These are phyloP conservation scores for Pythium angustatum DNA, from an alignment of 352 stramenopile species.

Conservation along the genomic window DNA sequence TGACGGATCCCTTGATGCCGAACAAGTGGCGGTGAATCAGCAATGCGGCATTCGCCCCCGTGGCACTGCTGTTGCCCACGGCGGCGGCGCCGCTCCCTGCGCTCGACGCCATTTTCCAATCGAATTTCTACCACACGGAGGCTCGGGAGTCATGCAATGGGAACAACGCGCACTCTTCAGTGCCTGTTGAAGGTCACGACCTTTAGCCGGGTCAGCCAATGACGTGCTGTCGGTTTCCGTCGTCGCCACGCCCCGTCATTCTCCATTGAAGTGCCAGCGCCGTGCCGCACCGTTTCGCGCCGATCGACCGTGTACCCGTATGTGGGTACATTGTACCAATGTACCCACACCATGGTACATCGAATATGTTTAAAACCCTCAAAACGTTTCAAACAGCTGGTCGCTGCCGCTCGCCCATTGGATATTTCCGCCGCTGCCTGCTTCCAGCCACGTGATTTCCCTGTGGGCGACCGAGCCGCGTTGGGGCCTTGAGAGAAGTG, in stretches of 20 bases:
- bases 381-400: slow-evolving; percentile 8
- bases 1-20: slow-evolving; percentile 78
- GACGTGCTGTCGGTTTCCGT: too few species aligned
- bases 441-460: slow-evolving; percentile 40
- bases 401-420: slow-evolving; percentile 27
- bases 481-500: slow-evolving; percentile 10
- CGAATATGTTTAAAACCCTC: slow-evolving; percentile 22
- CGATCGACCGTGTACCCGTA: neutral
- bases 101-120: slow-evolving; percentile 8
- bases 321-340: neutral
- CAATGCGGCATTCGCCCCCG: slow-evolving; percentile 22
- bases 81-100: neutral
- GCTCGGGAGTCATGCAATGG: slow-evolving; percentile 5
- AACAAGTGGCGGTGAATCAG: slow-evolving; percentile 79
- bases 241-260: neutral
- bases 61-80: neutral
- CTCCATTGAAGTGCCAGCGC: neutral
- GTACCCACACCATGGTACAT: too few species aligned
- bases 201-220: too few species aligned
- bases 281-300: neutral
- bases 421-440: slow-evolving; percentile 33
- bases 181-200: too few species aligned
- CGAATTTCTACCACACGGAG: neutral
- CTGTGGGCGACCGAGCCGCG: slow-evolving; percentile 11
- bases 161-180: too few species aligned